Evolutionary conservation across 192 early-diverging fungal genomes (phyloP).

Genomic region (Umbelopsis ramanniana): DNA sequence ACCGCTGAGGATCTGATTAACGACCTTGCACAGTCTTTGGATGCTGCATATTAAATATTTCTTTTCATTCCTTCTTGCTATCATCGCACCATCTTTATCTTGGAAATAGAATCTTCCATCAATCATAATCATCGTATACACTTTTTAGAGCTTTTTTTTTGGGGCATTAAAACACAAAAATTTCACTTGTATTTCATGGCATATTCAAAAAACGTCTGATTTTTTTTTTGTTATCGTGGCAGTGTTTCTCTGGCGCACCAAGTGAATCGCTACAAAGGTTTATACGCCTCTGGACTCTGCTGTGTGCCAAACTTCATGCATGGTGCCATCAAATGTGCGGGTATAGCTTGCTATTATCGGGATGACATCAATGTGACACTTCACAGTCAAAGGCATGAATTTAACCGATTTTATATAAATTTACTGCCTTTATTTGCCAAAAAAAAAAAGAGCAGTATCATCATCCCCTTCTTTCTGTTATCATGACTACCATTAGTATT

Average conservation of each 20-base stretch:
- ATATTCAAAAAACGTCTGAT: too few species aligned
- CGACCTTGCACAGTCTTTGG: slow-evolving; percentile 77
- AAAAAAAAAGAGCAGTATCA: background rate
- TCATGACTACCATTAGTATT: slow-evolving; percentile 31
- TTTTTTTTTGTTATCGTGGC: too few species aligned
- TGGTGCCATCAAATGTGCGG: too few species aligned
- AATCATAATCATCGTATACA: background rate
- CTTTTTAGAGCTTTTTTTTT: too few species aligned
- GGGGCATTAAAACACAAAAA: too few species aligned
- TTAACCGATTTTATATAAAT: background rate
- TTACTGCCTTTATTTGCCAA: background rate
- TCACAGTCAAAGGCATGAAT: background rate
- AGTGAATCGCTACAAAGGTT: too few species aligned
- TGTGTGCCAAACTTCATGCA: too few species aligned
- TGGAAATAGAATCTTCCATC: background rate
- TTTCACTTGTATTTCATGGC: too few species aligned
- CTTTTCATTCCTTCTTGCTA: background rate
- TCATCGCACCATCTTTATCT: too few species aligned
- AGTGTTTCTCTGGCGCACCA: too few species aligned
- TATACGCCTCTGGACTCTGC: too few species aligned
- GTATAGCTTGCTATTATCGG: background rate
- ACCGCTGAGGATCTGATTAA: slow-evolving; percentile 83
- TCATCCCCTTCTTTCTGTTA: background rate
- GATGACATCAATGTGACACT: slow-evolving; percentile 1
- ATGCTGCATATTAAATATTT: slow-evolving; percentile 28